Evolutionary conservation across 495 filamentous ascomycete species (phyloP), one percentile per base, ranked within the genome.

Genomic region (Penicillium psychrofluorescens): DNA sequence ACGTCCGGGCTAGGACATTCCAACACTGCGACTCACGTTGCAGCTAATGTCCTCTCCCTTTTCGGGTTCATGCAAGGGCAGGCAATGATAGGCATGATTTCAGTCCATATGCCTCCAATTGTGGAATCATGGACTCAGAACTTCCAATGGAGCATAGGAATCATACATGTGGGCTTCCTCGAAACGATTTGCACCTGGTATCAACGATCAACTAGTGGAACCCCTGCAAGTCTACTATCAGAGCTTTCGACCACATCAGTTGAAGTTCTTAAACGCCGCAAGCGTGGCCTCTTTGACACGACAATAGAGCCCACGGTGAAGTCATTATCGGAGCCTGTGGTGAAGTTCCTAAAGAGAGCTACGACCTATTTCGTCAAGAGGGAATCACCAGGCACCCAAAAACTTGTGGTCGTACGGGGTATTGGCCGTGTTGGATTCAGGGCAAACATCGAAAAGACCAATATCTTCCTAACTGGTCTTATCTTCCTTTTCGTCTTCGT

Each of bases 121-220:
- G 92, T 92, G 29, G 77, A 84, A 54, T 76, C 90, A 0, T 98
- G 92, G 92, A 95, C 90, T 1, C 91, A 97, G 67, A 88, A 95
- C 54, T 96, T 96, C 70, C 82, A 90, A 63, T 98, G 92, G 92
- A 90, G 81, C 58, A 88, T 98, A 85, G 92, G 92, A 50, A 88
- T 98, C 54, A 90, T 98, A 52, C 76, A 78, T 41, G 76, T 94
- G 47, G 71, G 70, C 35, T 95, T 95, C 64, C 77, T 97, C 58
- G 84, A 98, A 59, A 69, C 74, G 28, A 87, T 96, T 48, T 80
- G 86, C 36, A 94, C 88, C 16, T 98, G 92, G 92, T 98, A 96
- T 61, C 90, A 95, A 63, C 85, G 90, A 29, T 74, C 92, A 6
- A 98, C 92, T 5, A 92, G 92, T 13, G 92, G 92, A 40, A 86